Percentiles rank a stretch among this genome's conserved stretches.
Conservation (phyloP, 2,329 filamentous ascomycete species). For the Aaosphaeria arxii region DNA sequence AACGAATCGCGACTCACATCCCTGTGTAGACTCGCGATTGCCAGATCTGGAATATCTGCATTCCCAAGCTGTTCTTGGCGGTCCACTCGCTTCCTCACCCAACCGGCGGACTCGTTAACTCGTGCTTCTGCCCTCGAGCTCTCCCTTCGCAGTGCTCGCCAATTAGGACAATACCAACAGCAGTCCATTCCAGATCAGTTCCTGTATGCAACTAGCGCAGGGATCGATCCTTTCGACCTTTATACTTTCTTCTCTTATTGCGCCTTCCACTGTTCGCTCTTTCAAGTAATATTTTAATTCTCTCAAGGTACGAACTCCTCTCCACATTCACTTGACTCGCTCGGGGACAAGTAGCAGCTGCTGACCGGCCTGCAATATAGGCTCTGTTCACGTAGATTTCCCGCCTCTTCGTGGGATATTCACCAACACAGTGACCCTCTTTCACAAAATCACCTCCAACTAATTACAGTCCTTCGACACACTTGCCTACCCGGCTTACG, state of each 20-base stretch:
- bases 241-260: slow-evolving; percentile 32
- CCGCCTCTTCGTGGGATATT: slow-evolving; percentile 34
- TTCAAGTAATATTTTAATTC: slow-evolving; percentile 49
- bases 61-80: slow-evolving; percentile 43
- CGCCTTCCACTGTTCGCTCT: slow-evolving; percentile 35
- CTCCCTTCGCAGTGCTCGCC: slow-evolving; percentile 35
- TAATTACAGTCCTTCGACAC: slow-evolving; percentile 55
- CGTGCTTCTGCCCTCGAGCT: slow-evolving; percentile 46
- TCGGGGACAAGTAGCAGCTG: neutral
- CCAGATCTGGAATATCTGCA: slow-evolving; percentile 40
- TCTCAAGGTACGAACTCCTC: slow-evolving; percentile 41
- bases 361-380: slow-evolving; percentile 20
- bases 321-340: slow-evolving; percentile 5
- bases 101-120: slow-evolving; percentile 53
- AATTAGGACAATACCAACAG: slow-evolving; percentile 28
- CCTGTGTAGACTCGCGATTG: slow-evolving; percentile 33
- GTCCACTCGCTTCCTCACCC: slow-evolving; percentile 31
- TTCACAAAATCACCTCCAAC: slow-evolving; percentile 49
- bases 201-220: slow-evolving; percentile 46
- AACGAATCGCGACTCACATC: slow-evolving; percentile 11
- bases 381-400: slow-evolving; percentile 29
- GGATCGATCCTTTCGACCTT: slow-evolving; percentile 30
- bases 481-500: slow-evolving; percentile 48
- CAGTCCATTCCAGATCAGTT: slow-evolving; percentile 36
- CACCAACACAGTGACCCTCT: slow-evolving; percentile 35